phyloP scores from a whole-genome alignment of 1,139 yeast genomes.

The Lodderomyces theae region DNA sequence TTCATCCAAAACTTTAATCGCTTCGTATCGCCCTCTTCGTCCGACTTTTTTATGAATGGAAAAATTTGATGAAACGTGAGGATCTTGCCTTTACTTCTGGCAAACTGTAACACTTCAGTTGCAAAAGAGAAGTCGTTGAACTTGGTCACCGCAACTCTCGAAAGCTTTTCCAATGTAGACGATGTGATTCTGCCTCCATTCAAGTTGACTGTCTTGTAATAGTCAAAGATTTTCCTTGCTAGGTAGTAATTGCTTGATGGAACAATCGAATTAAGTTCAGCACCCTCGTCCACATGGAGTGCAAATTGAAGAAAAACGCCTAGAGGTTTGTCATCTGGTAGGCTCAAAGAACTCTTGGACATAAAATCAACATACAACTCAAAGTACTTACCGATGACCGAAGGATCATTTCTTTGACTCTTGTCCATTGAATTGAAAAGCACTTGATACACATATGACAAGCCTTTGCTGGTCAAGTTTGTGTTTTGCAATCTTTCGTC shows the following conservation, averaged over 20 bases:
- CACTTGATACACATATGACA: slow-evolving; percentile 28
- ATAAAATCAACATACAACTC: slow-evolving; percentile 17
- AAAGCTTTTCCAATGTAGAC: slow-evolving; percentile 11
- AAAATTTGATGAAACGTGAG: slow-evolving; percentile 41
- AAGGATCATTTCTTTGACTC: slow-evolving; percentile 9
- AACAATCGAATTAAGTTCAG: not conserved
- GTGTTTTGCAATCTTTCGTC: slow-evolving; percentile 28
- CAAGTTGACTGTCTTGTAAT: slow-evolving; percentile 12
- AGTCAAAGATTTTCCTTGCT: slow-evolving; percentile 31
- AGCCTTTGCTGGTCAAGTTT: slow-evolving; percentile 21
- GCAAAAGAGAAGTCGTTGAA: slow-evolving; percentile 40
- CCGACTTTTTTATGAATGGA: slow-evolving; percentile 41
- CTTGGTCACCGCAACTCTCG: slow-evolving; percentile 23
- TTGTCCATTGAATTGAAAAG: slow-evolving; percentile 19
- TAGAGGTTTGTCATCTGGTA: slow-evolving; percentile 4
- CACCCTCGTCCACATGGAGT: not conserved
- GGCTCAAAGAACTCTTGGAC: not conserved
- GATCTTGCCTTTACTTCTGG: slow-evolving; percentile 28
- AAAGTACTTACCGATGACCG: slow-evolving; percentile 22
- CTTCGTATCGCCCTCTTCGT: slow-evolving; percentile 27
- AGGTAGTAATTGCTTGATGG: slow-evolving; percentile 14
- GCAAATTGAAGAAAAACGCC: slow-evolving; percentile 18
- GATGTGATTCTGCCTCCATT: not conserved
- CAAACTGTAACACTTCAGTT: slow-evolving; percentile 24
- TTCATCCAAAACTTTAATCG: slow-evolving; percentile 40